Conservation (phyloP, 371 early-diverging fungal genomes). For the Globomyces sp. region DNA sequence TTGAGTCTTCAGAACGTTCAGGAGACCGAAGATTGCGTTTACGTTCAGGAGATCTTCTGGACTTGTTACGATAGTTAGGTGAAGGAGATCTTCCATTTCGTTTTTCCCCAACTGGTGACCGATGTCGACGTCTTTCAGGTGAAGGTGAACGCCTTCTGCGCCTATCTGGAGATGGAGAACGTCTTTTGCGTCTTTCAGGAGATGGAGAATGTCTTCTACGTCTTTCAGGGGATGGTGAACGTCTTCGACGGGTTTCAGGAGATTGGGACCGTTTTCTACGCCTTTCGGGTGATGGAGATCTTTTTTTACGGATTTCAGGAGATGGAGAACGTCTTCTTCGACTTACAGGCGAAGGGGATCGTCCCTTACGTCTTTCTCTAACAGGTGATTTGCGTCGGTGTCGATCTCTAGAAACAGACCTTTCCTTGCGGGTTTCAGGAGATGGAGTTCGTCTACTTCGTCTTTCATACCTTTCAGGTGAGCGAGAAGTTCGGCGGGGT, state of each 20-base stretch:
- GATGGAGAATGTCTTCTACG: background rate
- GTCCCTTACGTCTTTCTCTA: background rate
- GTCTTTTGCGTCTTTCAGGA: background rate
- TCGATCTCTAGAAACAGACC: background rate
- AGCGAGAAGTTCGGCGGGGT: background rate
- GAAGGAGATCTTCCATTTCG: too few species aligned
- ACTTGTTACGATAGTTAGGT: too few species aligned
- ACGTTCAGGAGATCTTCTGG: too few species aligned
- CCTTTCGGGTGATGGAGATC: slow-evolving; percentile 1
- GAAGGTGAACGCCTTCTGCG: background rate
- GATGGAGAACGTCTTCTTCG: background rate
- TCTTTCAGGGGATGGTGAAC: background rate
- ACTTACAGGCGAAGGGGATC: too few species aligned
- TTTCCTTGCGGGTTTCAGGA: background rate
- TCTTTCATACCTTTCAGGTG: background rate
- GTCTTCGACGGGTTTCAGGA: background rate
- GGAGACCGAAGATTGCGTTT: too few species aligned
- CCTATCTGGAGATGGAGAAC: background rate
- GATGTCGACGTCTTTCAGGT: background rate
- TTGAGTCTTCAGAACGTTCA: too few species aligned
- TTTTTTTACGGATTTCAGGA: background rate
- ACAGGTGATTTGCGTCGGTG: background rate
- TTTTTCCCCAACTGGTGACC: too few species aligned
- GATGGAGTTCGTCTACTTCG: background rate
- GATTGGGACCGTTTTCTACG: background rate